Conservation (phyloP, 139 green algal genomes). For the Tetradesmus obliquus region DNA sequence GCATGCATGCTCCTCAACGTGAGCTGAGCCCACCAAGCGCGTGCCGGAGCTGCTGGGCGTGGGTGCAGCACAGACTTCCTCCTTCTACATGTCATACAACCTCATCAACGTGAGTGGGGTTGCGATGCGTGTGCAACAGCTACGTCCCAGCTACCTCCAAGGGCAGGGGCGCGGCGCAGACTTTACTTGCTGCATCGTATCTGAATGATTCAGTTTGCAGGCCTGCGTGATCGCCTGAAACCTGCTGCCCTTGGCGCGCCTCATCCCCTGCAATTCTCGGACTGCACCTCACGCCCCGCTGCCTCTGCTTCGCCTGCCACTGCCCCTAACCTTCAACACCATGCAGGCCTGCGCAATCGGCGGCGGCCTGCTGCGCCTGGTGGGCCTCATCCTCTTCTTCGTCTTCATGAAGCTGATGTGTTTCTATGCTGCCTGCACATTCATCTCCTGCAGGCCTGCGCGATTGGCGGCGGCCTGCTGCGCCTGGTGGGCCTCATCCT, state of each 20-base stretch:
- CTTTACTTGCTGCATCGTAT: too few relatives aligned
- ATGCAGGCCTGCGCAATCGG: constrained; percentile 3
- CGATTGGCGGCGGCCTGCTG: constrained; percentile 13
- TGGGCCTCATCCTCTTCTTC: constrained; percentile 52
- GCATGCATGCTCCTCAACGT: too few relatives aligned
- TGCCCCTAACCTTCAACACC: too few relatives aligned
- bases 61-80: constrained; percentile 71
- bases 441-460: neutral
- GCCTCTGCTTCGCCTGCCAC: too few relatives aligned
- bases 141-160: too few relatives aligned
- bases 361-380: constrained; percentile 16
- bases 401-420: constrained; percentile 34
- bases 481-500: constrained; percentile 35
- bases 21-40: constrained; percentile 24
- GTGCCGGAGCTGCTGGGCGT: constrained; percentile 73
- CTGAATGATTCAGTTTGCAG: too few relatives aligned
- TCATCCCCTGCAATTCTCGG: too few relatives aligned
- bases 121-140: too few relatives aligned
- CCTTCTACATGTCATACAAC: constrained; percentile 84
- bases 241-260: too few relatives aligned
- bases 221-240: too few relatives aligned
- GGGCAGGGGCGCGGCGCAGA: too few relatives aligned
- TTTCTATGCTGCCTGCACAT: neutral
- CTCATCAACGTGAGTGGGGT: constrained; percentile 51
- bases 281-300: too few relatives aligned